Evolutionary conservation across 2,329 filamentous ascomycete species (phyloP).

Genomic region (Didymella pinodella): DNA sequence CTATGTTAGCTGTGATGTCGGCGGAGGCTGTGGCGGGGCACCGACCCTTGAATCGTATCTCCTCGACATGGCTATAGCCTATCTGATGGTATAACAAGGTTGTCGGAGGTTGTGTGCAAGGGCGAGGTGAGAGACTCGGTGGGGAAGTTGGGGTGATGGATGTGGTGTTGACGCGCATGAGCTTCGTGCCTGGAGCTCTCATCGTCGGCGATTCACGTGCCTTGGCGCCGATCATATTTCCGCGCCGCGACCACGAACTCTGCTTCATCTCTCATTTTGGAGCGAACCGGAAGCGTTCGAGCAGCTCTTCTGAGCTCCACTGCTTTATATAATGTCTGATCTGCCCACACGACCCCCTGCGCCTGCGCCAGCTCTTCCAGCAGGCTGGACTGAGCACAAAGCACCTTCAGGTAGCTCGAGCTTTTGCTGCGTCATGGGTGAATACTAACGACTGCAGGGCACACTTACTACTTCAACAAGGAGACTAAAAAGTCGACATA

Average conservation of each 20-base stretch:
- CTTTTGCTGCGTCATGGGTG: conserved; percentile 28
- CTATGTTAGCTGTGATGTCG: conserved; percentile 31
- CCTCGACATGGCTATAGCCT: conserved; percentile 76
- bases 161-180: conserved; percentile 34
- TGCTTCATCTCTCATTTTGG: neutral
- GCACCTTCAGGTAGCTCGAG: conserved; percentile 71
- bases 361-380: conserved; percentile 66
- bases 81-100: conserved; percentile 7
- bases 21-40: conserved; percentile 30
- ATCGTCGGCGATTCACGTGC: conserved; percentile 37
- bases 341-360: conserved; percentile 44
- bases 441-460: conserved; percentile 60
- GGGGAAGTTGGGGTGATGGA: conserved; percentile 35
- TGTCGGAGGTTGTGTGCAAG: conserved; percentile 14
- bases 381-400: conserved; percentile 93
- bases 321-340: conserved; percentile 34
- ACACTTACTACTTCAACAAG: conserved; percentile 87
- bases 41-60: conserved; percentile 96
- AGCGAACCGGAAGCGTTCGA: neutral
- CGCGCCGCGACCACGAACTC: conserved; percentile 10
- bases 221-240: conserved; percentile 45
- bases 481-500: conserved; percentile 88
- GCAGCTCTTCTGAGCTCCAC: neutral
- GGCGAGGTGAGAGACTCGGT: conserved; percentile 23
- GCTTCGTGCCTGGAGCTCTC: conserved; percentile 4